Percentiles rank a stretch among this genome's conserved stretches.
Conservation (phyloP, 2,329 filamentous ascomycete species). For the Cercospora sesami region DNA sequence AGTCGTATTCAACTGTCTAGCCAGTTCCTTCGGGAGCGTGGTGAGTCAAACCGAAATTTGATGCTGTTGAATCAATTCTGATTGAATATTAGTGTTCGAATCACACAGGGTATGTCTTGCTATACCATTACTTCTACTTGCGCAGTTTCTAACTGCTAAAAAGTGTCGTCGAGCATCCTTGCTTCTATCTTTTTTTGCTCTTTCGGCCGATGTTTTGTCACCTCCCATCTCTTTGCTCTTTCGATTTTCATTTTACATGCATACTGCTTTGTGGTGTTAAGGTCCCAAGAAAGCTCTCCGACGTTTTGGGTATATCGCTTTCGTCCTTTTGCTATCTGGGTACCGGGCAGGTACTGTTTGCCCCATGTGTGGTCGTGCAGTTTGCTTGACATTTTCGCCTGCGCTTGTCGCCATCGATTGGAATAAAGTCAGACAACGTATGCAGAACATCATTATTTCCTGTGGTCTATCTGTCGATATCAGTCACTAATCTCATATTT, state of each 20-base stretch:
- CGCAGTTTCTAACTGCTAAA: too few relatives aligned
- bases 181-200: neutral
- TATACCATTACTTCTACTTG: too few relatives aligned
- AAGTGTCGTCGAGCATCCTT: slow-evolving; percentile 16
- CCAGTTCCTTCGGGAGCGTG: slow-evolving; percentile 25
- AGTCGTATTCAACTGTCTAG: slow-evolving; percentile 17
- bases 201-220: neutral
- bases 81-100: slow-evolving; percentile 25
- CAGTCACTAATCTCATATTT: slow-evolving; percentile 26
- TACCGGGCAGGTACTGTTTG: too few relatives aligned
- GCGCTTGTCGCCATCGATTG: neutral
- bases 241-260: too few relatives aligned
- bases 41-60: neutral
- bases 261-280: too few relatives aligned
- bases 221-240: neutral
- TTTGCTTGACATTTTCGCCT: neutral
- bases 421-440: neutral
- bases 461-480: slow-evolving; percentile 3
- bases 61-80: too few relatives aligned
- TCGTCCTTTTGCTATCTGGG: too few relatives aligned
- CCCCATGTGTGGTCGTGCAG: too few relatives aligned
- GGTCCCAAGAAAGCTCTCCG: too few relatives aligned
- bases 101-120: slow-evolving; percentile 19
- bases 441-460: neutral
- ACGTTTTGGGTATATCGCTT: too few relatives aligned